These are phyloP conservation scores for Medicago lupulina DNA, from an alignment of 306 rosid species.

Conservation along the genomic window DNA sequence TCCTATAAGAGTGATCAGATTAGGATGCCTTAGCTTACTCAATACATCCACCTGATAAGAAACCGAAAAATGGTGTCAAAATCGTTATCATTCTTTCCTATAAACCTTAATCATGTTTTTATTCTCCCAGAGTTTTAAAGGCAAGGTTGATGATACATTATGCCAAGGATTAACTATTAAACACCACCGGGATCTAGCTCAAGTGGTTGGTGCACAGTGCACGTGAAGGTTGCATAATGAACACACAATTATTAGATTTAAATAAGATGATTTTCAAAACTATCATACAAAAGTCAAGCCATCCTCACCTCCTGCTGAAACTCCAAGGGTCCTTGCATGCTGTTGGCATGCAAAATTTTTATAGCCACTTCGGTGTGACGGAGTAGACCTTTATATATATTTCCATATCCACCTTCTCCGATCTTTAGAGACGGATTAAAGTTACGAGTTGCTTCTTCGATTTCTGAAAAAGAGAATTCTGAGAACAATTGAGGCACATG, in stretches of 20 bases:
- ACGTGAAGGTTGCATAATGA: no score
- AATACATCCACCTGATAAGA: conserved; percentile 77
- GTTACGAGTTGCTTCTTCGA: conserved; percentile 73
- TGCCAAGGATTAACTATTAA: no score
- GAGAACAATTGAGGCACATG: conserved; percentile 61
- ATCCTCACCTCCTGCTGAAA: conserved; percentile 85
- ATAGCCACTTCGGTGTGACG: conserved; percentile 88
- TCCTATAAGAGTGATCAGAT: conserved; percentile 83
- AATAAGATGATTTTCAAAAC: conserved; percentile 20
- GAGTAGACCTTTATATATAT: conserved; percentile 69
- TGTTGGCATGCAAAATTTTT: conserved; percentile 60
- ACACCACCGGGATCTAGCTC: not conserved
- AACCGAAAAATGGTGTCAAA: conserved; percentile 32
- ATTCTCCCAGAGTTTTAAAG: not conserved
- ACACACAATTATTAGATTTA: no score
- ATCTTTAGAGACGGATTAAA: conserved; percentile 70
- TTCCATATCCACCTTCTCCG: conserved; percentile 98
- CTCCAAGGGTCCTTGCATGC: conserved; percentile 85
- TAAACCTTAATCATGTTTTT: conserved; percentile 13
- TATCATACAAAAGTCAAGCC: conserved; percentile 1
- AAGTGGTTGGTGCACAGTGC: no score
- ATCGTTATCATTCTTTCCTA: conserved; percentile 12
- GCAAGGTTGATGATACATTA: no score
- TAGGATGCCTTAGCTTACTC: conserved; percentile 88
- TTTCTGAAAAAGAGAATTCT: conserved; percentile 76